Base-by-base conservation (phyloP, 768 basidiomycete species). In the Leccinum fibrillosum region DNA sequence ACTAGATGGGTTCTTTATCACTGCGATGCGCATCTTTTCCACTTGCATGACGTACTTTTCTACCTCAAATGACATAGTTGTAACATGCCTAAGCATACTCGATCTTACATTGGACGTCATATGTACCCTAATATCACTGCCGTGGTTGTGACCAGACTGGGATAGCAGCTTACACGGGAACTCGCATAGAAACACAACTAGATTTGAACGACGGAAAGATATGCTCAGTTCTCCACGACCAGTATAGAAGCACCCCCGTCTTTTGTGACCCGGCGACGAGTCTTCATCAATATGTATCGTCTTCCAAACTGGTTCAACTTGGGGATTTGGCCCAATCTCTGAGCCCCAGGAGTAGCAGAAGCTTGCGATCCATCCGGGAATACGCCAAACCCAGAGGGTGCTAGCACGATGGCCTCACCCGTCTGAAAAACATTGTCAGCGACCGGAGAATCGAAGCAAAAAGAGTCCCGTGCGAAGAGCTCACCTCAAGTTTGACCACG, bases 241-340 rank as follows among this genome's bases (percentile, higher is more conserved):
- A 86, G 77, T 30, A 86, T 66, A 0, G 86, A 88, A 0, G 81
- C 81, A 17, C 87, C 87, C 15, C 88, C 86, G 63, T 89, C 87
- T 10, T 69, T 69, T 0, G 88, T 89, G 26, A 89, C 75, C 13
- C 88, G 75, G 49, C 76, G 78, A 26, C 88, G 75, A 0, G 85
- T 86, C 67, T 86, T 86, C 66, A 86, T 76, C 21, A 86, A 56
- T 12, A 88, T 59, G 55, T 84, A 86, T 0, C 81, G 73, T 12
- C 88, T 79, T 4, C 87, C 85, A 52, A 86, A 80, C 11, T 79
- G 80, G 21, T 71, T 72, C 30, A 83, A 65, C 42, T 68, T 69
- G 0, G 71, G 62, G 26, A 75, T 58, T 37, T 65, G 64, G 52
- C 19, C 32, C 5, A 19, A 2, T 59, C 61, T 62, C 30, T 42